phyloP scores from a whole-genome alignment of 2,329 filamentous ascomycete species.

The Scopulariopsis brevicaulis region DNA sequence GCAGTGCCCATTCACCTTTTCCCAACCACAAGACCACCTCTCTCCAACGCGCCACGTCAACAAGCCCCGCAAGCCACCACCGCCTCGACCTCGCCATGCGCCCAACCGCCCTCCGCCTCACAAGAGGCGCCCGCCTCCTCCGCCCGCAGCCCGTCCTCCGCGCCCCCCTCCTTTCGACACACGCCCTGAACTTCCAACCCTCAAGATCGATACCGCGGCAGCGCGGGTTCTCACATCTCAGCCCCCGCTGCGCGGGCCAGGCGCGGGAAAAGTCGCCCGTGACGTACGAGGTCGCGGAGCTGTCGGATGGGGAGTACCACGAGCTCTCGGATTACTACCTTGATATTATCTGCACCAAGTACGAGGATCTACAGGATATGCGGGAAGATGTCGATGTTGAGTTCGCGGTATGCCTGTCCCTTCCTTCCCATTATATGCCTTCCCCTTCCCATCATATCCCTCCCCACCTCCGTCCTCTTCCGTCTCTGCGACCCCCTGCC shows the following conservation, averaged over 20 bases:
- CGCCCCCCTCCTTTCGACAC: not conserved
- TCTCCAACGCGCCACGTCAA: not conserved
- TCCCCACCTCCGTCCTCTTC: not conserved
- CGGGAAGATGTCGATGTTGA: conserved; percentile 76
- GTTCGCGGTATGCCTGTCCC: conserved; percentile 54
- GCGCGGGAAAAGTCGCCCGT: too few species aligned
- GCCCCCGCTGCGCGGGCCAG: too few species aligned
- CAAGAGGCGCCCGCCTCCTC: not conserved
- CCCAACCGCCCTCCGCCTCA: not conserved
- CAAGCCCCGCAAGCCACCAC: not conserved
- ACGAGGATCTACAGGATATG: conserved; percentile 68
- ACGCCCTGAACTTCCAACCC: not conserved
- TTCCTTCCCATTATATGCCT: not conserved
- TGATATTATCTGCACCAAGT: conserved; percentile 36
- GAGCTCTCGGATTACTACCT: conserved; percentile 68
- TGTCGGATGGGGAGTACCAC: conserved; percentile 65
- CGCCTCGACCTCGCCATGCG: not conserved
- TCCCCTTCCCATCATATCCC: conserved; percentile 1
- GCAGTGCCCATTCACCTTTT: not conserved
- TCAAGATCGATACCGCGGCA: not conserved
- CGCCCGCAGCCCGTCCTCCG: not conserved
- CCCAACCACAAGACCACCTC: not conserved
- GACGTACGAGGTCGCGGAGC: conserved; percentile 41
- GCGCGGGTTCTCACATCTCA: not conserved
- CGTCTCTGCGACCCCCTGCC: too few species aligned